Evolutionary conservation across 768 basidiomycete species (phyloP), one percentile per base, ranked within the genome.

Genomic region (Boletus huronensis): DNA sequence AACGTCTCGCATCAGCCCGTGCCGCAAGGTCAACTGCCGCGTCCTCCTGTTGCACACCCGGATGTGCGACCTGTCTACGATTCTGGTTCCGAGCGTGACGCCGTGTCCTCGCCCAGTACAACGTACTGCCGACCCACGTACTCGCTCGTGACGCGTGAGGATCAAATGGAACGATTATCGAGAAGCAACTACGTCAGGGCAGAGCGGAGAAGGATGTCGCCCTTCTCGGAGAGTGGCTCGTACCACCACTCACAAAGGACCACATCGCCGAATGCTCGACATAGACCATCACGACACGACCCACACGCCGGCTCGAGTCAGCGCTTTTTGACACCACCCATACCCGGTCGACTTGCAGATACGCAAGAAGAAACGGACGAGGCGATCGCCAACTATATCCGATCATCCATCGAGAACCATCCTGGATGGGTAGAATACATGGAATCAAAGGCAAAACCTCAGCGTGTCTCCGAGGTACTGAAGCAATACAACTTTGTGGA

Each of bases 401-500:
- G 77, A 42, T 48, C 66, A 8, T 54, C 74, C 14, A 64, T 87
- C 13, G 72, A 75, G 54, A 67, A 76, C 29, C 78, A 84, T 53
- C 60, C 68, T 2, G 72, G 63, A 23, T 84, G 79, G 75, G 52
- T 57, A 9, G 71, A 72, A 10, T 84, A 79, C 60, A 82, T 79
- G 65, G 66, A 72, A 53, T 72, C 73, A 6, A 75, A 72, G 50
- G 76, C 71, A 9, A 68, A 56, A 35, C 73, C 69, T n/a, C 74
- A 73, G 34, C 71, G 73, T 11, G 71, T 76, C 10, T 67, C 71
- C 9, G 77, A 75, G 39, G 66, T 80, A 31, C 50, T 82, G 52
- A 70, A 72, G 36, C 79, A 81, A 60, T 88, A 82, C 57, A 63
- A 64, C 16, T 79, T 83, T 61, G 75, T 87, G 39, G 76, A 82